Evolutionary conservation across 2,329 filamentous ascomycete genomes (phyloP), one percentile per base, ranked within the genome.

Genomic region (Tolypocladium capitatum): DNA sequence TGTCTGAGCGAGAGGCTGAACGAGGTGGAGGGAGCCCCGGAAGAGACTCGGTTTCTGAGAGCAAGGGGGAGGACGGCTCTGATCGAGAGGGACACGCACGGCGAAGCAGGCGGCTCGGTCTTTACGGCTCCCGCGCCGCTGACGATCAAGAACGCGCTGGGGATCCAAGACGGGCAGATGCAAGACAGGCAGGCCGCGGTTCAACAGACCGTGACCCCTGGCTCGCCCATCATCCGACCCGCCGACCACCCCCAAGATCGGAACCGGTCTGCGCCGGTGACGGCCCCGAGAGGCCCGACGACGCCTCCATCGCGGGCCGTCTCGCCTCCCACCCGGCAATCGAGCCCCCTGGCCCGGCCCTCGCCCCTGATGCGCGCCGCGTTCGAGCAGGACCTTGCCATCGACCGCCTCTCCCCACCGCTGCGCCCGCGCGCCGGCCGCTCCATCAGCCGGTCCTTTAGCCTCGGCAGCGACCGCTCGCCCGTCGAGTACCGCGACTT

Each of bases 1-100:
- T 81, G 77, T 51, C 56, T 82, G 5, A 66, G 68, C 13, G 74
- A 78, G 47, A 65, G 79, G 13, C 52, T 82, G 16, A 71, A 63
- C 28, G 65, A 68, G 48, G 61, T 63, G 0, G 62, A 66, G 10
- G 54, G 53, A 0, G 58, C 62, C 4, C 58, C 60, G 0, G 62
- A 61, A 2, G 60, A 61, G 30, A 52, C 55, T 1, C 53, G 58
- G 14, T 64, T 66, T 24, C 43, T 66, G 14, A 53, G 54, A 1
- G 48, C 52, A 1, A 55, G 61, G 34, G 61, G 61, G 6, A 51
- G 60, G 30, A 60, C 62, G 1, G 52, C 57, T 0, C 24, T 60
- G 18, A 56, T 59, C 0, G 52, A 54, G 33, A 49, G 49, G 42
- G 51, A 51, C 4, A 49, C 46, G 3, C 40, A 48, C 5, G 31